These are phyloP conservation scores for Pelargonium fulgidum DNA, from an alignment of 441 rosid species.

Conservation along the genomic window DNA sequence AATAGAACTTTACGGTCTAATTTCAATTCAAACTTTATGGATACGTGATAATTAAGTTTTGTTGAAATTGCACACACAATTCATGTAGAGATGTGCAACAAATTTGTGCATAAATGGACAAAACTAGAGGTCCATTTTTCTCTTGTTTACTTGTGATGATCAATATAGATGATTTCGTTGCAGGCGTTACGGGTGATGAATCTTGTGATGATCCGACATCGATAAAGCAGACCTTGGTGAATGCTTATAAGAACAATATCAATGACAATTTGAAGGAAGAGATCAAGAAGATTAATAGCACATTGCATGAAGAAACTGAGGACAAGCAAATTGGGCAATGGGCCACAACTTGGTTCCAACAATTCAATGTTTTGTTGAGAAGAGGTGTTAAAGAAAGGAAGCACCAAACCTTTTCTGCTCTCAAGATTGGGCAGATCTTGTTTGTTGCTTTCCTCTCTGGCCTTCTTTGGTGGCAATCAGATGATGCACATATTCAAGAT, in stretches of 20 bases:
- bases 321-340: conserved; percentile 22
- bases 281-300: conserved; percentile 1
- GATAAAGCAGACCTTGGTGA: conserved; percentile 18
- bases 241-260: conserved; percentile 22
- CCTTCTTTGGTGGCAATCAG: conserved; percentile 49
- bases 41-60: no score
- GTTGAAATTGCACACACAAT: neutral
- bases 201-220: conserved; percentile 11
- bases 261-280: conserved; percentile 18
- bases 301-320: neutral
- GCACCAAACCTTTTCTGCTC: conserved; percentile 33
- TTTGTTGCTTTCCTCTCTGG: conserved; percentile 32
- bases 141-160: neutral
- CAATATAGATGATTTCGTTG: neutral
- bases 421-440: conserved; percentile 36
- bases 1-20: no score
- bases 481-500: conserved; percentile 43
- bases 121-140: neutral
- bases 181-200: conserved; percentile 22
- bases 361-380: conserved; percentile 33
- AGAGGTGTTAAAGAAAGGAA: conserved; percentile 48
- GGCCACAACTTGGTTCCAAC: conserved; percentile 58
- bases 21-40: no score
- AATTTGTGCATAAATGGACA: no score
- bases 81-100: no score